Evolutionary conservation across 192 early-diverging fungal genomes (phyloP).

Genomic region (Chytriomyces hyalinus): DNA sequence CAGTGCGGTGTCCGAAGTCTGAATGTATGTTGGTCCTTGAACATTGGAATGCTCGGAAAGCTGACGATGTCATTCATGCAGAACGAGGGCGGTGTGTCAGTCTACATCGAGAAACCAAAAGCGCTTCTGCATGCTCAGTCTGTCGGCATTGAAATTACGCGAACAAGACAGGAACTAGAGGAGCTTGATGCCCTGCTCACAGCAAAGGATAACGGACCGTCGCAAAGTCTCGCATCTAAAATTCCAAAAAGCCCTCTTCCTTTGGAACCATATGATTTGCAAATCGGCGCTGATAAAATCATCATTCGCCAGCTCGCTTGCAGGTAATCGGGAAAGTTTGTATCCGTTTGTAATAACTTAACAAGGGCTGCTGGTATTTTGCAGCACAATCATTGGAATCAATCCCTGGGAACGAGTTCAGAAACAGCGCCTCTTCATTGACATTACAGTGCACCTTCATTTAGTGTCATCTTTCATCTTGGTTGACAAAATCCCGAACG

Average conservation of each 20-base stretch:
- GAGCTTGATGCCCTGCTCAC: conserved; percentile 22
- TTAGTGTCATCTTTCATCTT: conserved; percentile 59
- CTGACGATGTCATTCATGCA: background rate
- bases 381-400: conserved; percentile 91
- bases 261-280: conserved; percentile 36
- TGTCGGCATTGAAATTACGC: conserved; percentile 87
- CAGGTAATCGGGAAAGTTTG: conserved; percentile 10
- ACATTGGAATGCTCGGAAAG: background rate
- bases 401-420: conserved; percentile 96
- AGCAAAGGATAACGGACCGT: background rate
- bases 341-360: background rate
- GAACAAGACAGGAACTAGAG: conserved; percentile 66
- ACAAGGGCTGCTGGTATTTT: background rate
- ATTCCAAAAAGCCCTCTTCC: background rate
- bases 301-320: conserved; percentile 78
- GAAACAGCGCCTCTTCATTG: conserved; percentile 86
- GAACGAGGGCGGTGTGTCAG: conserved; percentile 58
- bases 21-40: conserved; percentile 10
- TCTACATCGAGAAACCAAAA: conserved; percentile 81
- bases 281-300: conserved; percentile 71
- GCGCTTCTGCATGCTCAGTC: conserved; percentile 90
- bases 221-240: background rate
- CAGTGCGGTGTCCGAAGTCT: conserved; percentile 73
- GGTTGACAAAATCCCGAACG: conserved; percentile 68
- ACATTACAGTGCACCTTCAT: conserved; percentile 63